phyloP scores from a whole-genome alignment of 495 filamentous ascomycete species.

The Aspergillus ostianus region DNA sequence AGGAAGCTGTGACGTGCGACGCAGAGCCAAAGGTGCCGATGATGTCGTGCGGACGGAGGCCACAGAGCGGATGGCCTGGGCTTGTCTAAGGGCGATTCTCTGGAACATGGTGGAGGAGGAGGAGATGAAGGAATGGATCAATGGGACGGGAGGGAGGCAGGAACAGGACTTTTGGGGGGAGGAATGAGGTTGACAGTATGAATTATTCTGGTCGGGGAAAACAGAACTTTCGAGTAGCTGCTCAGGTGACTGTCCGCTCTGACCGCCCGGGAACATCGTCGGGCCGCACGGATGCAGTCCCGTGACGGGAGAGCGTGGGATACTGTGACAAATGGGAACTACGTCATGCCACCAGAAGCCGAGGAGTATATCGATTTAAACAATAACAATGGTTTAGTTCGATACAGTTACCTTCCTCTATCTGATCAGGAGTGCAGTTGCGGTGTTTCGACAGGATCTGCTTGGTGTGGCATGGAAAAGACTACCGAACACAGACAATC shows the following conservation, averaged over 20 bases:
- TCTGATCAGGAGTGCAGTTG: not conserved
- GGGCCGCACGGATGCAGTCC: not conserved
- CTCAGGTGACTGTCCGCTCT: slow-evolving; percentile 17
- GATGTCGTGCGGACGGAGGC: slow-evolving; percentile 34
- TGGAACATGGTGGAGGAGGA: slow-evolving; percentile 41
- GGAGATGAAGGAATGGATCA: slow-evolving; percentile 9
- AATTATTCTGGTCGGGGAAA: slow-evolving; percentile 10
- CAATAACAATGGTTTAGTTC: too few species aligned
- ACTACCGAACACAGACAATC: not conserved
- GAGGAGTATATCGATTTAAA: not conserved
- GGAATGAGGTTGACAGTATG: slow-evolving; percentile 4
- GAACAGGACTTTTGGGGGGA: slow-evolving; percentile 5
- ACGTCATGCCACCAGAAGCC: not conserved
- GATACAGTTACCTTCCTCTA: too few species aligned
- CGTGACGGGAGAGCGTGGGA: not conserved
- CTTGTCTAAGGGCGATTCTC: slow-evolving; percentile 44
- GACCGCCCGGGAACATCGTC: slow-evolving; percentile 5
- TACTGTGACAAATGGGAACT: not conserved
- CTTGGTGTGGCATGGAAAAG: not conserved
- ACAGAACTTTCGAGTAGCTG: slow-evolving; percentile 20
- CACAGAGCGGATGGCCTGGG: slow-evolving; percentile 40
- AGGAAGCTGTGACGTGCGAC: slow-evolving; percentile 36
- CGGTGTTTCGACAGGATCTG: too few species aligned
- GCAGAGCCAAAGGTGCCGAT: slow-evolving; percentile 33
- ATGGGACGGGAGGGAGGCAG: slow-evolving; percentile 6